phyloP scores from a whole-genome alignment of 23 red algal species.

The Chondrus crispus region DNA sequence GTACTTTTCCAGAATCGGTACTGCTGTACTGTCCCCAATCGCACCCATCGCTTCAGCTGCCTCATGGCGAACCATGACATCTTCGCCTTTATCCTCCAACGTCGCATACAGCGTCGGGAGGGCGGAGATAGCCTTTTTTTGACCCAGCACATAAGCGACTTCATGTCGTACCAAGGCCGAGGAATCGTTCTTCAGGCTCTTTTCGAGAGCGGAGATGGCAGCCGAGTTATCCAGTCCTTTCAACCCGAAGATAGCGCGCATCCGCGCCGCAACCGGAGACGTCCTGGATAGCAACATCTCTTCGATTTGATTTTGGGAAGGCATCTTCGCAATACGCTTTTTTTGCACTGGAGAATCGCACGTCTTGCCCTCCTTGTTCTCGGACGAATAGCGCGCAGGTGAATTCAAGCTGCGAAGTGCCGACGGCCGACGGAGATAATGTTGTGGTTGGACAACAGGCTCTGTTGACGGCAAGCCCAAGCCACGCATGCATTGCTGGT shows the following conservation, averaged over 20 bases:
- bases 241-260: constrained; percentile 87
- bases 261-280: constrained; percentile 66
- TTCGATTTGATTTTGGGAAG: neutral
- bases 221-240: constrained; percentile 36
- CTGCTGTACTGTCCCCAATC: constrained; percentile 22
- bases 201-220: constrained; percentile 55
- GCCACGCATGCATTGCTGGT: too few species aligned
- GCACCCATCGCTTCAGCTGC: constrained; percentile 96
- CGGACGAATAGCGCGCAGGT: too few species aligned
- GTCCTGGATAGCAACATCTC: neutral
- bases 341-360: too few species aligned
- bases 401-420: too few species aligned
- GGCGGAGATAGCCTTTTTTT: constrained; percentile 55
- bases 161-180: constrained; percentile 95
- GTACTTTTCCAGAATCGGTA: constrained; percentile 30
- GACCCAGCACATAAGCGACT: constrained; percentile 91
- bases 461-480: too few species aligned
- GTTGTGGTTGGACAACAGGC: too few species aligned
- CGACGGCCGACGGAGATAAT: too few species aligned
- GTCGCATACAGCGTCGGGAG: constrained; percentile 16
- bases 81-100: constrained; percentile 49
- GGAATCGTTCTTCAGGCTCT: constrained; percentile 48
- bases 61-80: constrained; percentile 97
- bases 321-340: too few species aligned
- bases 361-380: too few species aligned